Evolutionary conservation across 1,139 yeast species (phyloP).

Genomic region (Debaryomyces subglobosus): DNA sequence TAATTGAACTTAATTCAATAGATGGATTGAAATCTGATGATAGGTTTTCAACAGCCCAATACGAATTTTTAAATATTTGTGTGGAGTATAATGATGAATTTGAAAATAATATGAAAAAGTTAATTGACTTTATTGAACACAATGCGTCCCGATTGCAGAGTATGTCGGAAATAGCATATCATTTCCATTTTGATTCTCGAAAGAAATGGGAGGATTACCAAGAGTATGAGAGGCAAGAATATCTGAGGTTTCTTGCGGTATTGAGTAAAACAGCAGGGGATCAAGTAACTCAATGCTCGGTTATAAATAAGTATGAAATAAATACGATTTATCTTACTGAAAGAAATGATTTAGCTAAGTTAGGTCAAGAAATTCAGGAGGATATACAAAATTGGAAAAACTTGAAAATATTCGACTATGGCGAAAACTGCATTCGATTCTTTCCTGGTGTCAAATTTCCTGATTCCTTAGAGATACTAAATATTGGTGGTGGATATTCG

Average conservation of each 20-base stretch:
- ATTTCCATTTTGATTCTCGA: conserved; percentile 39
- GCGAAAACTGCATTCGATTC: conserved; percentile 41
- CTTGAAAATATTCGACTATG: conserved; percentile 40
- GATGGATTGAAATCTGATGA: conserved; percentile 1
- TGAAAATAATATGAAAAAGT: conserved; percentile 24
- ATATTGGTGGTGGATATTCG: conserved; percentile 46
- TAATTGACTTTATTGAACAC: conserved; percentile 26
- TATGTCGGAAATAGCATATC: conserved; percentile 35
- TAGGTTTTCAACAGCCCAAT: conserved; percentile 12
- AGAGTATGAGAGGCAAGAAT: conserved; percentile 28
- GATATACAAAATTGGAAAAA: conserved; percentile 43
- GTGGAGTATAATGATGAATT: conserved; percentile 39
- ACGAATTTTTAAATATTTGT: conserved; percentile 35
- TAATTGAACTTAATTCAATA: conserved; percentile 21
- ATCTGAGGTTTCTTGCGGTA: conserved; percentile 27
- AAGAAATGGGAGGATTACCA: conserved; percentile 40
- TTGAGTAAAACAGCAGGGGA: conserved; percentile 27
- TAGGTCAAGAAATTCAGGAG: conserved; percentile 44
- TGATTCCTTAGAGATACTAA: conserved; percentile 39
- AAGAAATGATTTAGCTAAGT: conserved; percentile 32
- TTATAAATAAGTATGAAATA: conserved; percentile 42
- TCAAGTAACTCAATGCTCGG: conserved; percentile 42
- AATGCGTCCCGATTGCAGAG: conserved; percentile 21
- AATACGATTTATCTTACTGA: conserved; percentile 41
- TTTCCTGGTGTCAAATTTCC: conserved; percentile 48